Evolutionary conservation across 2,329 filamentous ascomycete species (phyloP).

Genomic region (Neurospora crassa): DNA sequence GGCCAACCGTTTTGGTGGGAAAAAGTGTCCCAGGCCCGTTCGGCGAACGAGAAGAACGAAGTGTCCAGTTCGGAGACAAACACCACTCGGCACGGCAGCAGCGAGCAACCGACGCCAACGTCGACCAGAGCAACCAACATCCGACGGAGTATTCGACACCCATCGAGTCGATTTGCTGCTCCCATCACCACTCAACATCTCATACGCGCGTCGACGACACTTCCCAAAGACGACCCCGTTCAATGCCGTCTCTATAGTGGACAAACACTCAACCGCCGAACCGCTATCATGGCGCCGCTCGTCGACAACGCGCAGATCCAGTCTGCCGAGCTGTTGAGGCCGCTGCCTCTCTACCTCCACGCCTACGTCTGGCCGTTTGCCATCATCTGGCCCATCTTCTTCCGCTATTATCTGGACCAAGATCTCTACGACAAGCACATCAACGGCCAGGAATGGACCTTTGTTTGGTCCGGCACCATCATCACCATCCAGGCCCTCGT

Average conservation of each 20-base stretch:
- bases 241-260: background rate
- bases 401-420: slow-evolving; percentile 74
- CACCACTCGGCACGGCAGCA: background rate
- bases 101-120: background rate
- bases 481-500: slow-evolving; percentile 78
- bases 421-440: slow-evolving; percentile 88
- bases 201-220: background rate
- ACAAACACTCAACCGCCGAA: background rate
- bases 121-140: background rate
- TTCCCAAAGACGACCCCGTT: background rate
- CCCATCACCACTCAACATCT: background rate
- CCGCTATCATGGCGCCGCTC: slow-evolving; percentile 51
- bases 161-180: background rate
- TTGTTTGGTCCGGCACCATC: slow-evolving; percentile 85
- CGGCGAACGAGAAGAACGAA: background rate
- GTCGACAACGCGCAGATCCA: slow-evolving; percentile 88
- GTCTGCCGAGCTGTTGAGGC: slow-evolving; percentile 78
- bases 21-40: background rate
- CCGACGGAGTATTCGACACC: background rate
- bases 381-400: slow-evolving; percentile 85
- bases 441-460: slow-evolving; percentile 93
- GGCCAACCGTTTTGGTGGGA: background rate
- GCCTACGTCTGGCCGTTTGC: slow-evolving; percentile 89
- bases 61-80: background rate
- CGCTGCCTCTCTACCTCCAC: slow-evolving; percentile 71